Percentiles rank a stretch among this genome's conserved stretches.
phyloP scores from a whole-genome alignment of 2,329 filamentous ascomycete genomes.

The Xylaria sp. region DNA sequence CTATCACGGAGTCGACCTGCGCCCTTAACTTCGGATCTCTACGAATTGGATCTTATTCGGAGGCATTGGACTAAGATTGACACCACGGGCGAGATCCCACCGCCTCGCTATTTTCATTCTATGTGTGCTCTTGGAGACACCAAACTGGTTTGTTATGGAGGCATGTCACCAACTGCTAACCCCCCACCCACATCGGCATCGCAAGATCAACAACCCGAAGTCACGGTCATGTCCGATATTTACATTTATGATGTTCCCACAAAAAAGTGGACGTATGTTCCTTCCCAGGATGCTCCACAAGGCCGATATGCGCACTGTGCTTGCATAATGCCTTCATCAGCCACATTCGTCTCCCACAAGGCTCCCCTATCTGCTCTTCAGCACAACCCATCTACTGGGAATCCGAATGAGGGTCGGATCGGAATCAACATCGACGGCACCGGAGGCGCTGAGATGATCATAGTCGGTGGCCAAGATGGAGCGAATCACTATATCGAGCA shows the following conservation, averaged over 20 bases:
- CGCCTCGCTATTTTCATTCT: constrained; percentile 95
- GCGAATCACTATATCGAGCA: constrained; percentile 99
- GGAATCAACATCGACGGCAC: constrained; percentile 89
- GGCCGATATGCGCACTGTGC: constrained; percentile 97
- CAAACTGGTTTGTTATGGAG: constrained; percentile 97
- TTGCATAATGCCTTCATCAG: constrained; percentile 87
- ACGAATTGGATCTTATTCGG: constrained; percentile 89
- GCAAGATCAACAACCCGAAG: constrained; percentile 79
- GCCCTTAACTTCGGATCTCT: constrained; percentile 87
- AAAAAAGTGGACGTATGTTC: constrained; percentile 85
- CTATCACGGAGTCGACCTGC: constrained; percentile 83
- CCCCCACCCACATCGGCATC: constrained; percentile 56
- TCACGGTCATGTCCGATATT: constrained; percentile 97
- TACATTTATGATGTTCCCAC: constrained; percentile 91
- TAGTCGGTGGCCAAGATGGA: constrained; percentile 95
- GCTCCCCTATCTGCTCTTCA: constrained; percentile 88
- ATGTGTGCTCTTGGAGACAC: constrained; percentile 93
- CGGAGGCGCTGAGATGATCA: constrained; percentile 95
- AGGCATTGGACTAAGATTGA: constrained; percentile 95
- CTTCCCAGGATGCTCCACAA: constrained; percentile 83
- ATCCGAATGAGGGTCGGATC: constrained; percentile 86
- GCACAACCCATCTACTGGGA: constrained; percentile 84
- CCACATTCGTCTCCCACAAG: constrained; percentile 83
- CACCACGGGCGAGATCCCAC: constrained; percentile 83
- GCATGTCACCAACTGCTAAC: constrained; percentile 86